phyloP scores from a whole-genome alignment of 352 stramenopile species.

The Peronospora farinosa region DNA sequence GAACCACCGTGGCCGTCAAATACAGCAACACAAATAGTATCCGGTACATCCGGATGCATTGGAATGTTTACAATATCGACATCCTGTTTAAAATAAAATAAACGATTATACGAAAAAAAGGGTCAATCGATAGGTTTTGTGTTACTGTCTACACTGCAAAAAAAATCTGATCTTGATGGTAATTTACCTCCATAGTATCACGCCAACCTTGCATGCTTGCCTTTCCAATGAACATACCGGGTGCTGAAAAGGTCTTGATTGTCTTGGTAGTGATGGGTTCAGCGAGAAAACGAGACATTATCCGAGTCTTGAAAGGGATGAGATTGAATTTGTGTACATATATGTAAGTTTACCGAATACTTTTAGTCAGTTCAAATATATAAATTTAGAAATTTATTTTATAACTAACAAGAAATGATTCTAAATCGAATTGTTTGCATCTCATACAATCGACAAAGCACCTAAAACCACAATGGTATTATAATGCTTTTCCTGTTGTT shows the following conservation, averaged over 20 bases:
- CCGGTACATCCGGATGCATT: slow-evolving; percentile 46
- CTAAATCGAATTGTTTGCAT: no score
- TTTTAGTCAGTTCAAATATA: no score
- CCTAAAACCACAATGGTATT: no score
- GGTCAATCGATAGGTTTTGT: no score
- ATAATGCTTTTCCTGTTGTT: no score
- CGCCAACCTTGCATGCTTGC: slow-evolving; percentile 81
- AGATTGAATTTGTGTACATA: no score
- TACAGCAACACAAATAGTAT: slow-evolving; percentile 65
- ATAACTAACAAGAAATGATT: no score
- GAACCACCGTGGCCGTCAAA: slow-evolving; percentile 81
- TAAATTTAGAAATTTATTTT: no score
- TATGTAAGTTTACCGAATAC: no score
- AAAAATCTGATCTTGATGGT: background rate
- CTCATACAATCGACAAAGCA: no score
- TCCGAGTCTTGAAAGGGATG: background rate
- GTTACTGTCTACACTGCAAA: background rate
- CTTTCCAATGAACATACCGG: slow-evolving; percentile 57
- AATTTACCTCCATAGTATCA: slow-evolving; percentile 72
- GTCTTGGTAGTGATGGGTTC: slow-evolving; percentile 77
- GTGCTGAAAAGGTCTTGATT: slow-evolving; percentile 36
- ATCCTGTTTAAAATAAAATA: slow-evolving; percentile 35
- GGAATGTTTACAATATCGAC: slow-evolving; percentile 67
- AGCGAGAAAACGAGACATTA: slow-evolving; percentile 80
- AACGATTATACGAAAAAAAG: slow-evolving; percentile 8